Conservation (phyloP, 371 early-diverging fungal species). For the Gilbertella persicaria region DNA sequence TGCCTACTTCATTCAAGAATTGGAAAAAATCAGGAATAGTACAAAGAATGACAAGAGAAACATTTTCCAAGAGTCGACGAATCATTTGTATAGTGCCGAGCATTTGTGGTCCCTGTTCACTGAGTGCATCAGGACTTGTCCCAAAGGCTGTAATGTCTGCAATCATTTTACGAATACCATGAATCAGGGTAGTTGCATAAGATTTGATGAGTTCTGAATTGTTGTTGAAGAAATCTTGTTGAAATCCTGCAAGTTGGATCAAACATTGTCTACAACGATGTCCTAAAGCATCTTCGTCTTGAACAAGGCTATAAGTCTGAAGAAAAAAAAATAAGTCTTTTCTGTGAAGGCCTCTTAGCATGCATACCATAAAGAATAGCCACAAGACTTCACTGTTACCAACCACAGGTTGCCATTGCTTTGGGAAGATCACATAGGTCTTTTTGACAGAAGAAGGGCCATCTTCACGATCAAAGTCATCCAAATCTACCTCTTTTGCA, state of each 20-base stretch:
- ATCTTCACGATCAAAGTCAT: constrained; percentile 51
- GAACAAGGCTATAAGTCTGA: constrained; percentile 42
- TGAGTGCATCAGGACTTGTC: constrained; percentile 32
- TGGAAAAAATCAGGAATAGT: constrained; percentile 59
- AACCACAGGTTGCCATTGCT: constrained; percentile 45
- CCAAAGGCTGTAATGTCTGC: constrained; percentile 32
- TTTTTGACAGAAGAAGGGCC: constrained; percentile 37
- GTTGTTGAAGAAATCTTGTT: constrained; percentile 61
- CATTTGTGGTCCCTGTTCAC: constrained; percentile 51
- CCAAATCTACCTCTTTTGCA: constrained; percentile 38
- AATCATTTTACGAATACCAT: constrained; percentile 58
- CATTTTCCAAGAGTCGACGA: constrained; percentile 46
- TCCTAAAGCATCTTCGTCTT: constrained; percentile 50
- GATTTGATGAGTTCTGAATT: constrained; percentile 38
- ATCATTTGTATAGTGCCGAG: constrained; percentile 55
- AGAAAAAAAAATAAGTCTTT: not conserved
- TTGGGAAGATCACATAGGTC: constrained; percentile 50
- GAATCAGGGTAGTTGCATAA: constrained; percentile 57
- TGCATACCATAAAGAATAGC: constrained; percentile 57
- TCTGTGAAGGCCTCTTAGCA: not conserved
- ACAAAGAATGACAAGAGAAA: constrained; percentile 44
- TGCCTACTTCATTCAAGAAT: constrained; percentile 63
- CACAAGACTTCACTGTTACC: constrained; percentile 58
- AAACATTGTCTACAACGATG: constrained; percentile 69
- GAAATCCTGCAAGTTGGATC: constrained; percentile 71